Evolutionary conservation across 345 rosid genomes (phyloP).

Genomic region (Euphorbia tirucalli): DNA sequence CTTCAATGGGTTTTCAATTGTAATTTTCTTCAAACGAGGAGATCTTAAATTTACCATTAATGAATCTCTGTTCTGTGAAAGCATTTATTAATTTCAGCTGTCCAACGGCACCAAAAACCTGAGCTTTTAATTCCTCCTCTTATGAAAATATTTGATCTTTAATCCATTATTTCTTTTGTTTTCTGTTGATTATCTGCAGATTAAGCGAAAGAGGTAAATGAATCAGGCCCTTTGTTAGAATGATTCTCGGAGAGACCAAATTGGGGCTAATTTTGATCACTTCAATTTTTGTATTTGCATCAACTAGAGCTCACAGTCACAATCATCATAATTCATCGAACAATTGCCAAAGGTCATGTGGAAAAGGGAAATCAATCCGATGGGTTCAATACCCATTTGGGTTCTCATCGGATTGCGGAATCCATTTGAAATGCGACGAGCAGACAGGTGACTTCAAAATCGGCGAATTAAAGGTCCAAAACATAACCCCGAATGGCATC

Average conservation of each 20-base stretch:
- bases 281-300: background rate
- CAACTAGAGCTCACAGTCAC: constrained; percentile 17
- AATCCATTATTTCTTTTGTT: too few species aligned
- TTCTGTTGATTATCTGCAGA: too few species aligned
- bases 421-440: constrained; percentile 41
- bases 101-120: constrained; percentile 33
- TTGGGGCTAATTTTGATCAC: constrained; percentile 5
- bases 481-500: constrained; percentile 45
- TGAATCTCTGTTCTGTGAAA: constrained; percentile 24
- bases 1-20: background rate
- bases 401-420: constrained; percentile 49
- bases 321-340: constrained; percentile 9
- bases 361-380: constrained; percentile 17
- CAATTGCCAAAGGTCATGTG: constrained; percentile 38
- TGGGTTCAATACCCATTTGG: constrained; percentile 67
- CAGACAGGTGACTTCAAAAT: constrained; percentile 11
- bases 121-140: too few species aligned
- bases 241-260: constrained; percentile 21
- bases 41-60: constrained; percentile 13
- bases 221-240: constrained; percentile 3
- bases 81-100: constrained; percentile 40
- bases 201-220: constrained; percentile 1
- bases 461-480: constrained; percentile 50
- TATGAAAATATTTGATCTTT: too few species aligned
- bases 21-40: too few species aligned